Percentiles rank a stretch among this genome's conserved stretches.
phyloP scores from a whole-genome alignment of 2,329 filamentous ascomycete genomes.

The Penicillium sp. region DNA sequence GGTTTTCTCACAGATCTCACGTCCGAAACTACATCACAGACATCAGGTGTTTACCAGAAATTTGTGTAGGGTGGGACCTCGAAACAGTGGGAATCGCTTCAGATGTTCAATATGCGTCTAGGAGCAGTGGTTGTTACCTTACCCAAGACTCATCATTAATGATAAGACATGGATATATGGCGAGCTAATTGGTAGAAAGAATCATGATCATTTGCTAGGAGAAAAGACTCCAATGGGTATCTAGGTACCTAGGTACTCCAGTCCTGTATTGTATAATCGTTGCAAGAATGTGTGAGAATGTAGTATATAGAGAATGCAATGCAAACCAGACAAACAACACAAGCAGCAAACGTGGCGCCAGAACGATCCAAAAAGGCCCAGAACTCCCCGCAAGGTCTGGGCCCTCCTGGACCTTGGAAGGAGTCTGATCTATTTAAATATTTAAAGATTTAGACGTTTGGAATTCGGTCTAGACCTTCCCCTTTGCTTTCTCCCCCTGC shows the following conservation, averaged over 20 bases:
- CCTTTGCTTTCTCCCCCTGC: conserved; percentile 3
- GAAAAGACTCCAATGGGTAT: background rate
- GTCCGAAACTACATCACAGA: background rate
- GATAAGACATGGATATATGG: too few relatives aligned
- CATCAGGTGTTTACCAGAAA: background rate
- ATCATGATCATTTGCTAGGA: background rate
- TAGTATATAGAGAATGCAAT: background rate
- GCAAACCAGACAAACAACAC: background rate
- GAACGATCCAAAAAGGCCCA: conserved; percentile 25
- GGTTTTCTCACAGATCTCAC: too few relatives aligned
- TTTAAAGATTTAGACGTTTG: background rate
- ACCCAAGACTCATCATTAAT: background rate
- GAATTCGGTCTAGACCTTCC: conserved; percentile 26
- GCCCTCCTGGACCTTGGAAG: conserved; percentile 24
- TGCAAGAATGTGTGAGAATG: background rate
- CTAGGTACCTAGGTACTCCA: background rate
- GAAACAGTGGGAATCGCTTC: background rate
- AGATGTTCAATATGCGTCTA: background rate
- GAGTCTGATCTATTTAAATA: conserved; percentile 12
- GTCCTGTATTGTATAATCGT: too few relatives aligned
- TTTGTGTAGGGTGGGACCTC: background rate
- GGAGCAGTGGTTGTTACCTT: background rate
- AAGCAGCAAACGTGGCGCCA: background rate
- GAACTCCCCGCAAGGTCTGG: conserved; percentile 28
- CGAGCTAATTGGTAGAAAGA: background rate